Base-by-base conservation (phyloP, 768 basidiomycete species). In the Phaeotremella skinneri region DNA sequence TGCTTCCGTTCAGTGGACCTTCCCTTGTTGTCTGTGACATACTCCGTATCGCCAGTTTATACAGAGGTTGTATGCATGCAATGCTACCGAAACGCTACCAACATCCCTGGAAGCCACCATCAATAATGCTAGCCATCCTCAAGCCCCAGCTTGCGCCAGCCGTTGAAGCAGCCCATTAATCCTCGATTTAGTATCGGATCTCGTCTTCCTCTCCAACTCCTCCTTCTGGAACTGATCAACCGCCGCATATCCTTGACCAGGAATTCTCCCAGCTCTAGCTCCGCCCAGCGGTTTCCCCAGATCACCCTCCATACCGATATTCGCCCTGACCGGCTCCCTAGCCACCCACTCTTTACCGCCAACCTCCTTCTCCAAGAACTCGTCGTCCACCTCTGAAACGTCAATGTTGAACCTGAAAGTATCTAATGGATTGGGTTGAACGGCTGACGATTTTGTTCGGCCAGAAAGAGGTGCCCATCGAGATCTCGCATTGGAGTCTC, bases 391-490 rank as follows among this genome's bases (percentile, higher is more conserved):
- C 52, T 31, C 21, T 1, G 4, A 17, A 2, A 63, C 31, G 23
- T 55, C 54, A 29, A 63, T 56, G 42, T 63, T 57, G 26, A 59
- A 63, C 41, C 32, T 45, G 42, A 63, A 50, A 0, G 62, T 63
- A 34, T 63, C 62, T 6, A 63, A 32, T 2, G 62, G 62, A 27
- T 50, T 52, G 16, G 55, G 55, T 14, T 31, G 39, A 17, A 20
- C 41, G 14, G 62, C 52, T 14, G 25, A 34, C 5, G 54, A 58
- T 4, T 31, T 31, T 39, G 55, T 45, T 52, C 49, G 52, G 3
- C 55, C 61, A 14, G 48, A 31, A 17, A 37, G 31, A 45, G 34
- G n/a, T 20, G 20, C 20, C 41, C 39, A 5, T n/a, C 27, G n/a
- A 34, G 14, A 20, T 13, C 11, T 17, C 30, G 43, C 41, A 37